phyloP scores from a whole-genome alignment of 441 rosid genomes.

The Aquilaria agallochum region DNA sequence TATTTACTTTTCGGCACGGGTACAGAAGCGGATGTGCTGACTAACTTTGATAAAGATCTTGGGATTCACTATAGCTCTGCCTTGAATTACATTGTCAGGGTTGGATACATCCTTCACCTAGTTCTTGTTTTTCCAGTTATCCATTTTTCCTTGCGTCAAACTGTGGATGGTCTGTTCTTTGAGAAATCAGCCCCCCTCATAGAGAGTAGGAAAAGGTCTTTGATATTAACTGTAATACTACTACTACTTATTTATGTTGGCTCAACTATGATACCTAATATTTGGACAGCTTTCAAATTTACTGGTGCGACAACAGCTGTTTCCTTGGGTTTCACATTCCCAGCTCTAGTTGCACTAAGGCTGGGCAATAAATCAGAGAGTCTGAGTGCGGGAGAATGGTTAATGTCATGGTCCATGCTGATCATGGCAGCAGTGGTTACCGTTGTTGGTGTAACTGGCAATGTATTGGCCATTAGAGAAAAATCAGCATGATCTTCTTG shows the following conservation, averaged over 20 bases:
- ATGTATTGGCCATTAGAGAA: conserved; percentile 58
- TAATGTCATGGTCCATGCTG: conserved; percentile 68
- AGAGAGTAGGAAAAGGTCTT: conserved; percentile 73
- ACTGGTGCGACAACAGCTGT: conserved; percentile 97
- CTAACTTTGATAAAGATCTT: conserved; percentile 78
- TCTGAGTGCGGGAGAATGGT: conserved; percentile 42
- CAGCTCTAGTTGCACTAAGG: conserved; percentile 70
- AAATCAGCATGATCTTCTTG: conserved; percentile 35
- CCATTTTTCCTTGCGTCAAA: conserved; percentile 84
- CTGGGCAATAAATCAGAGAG: conserved; percentile 41
- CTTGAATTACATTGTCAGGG: conserved; percentile 75
- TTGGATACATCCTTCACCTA: conserved; percentile 85
- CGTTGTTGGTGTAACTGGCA: conserved; percentile 67
- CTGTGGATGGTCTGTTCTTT: conserved; percentile 65
- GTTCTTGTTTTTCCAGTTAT: conserved; percentile 94
- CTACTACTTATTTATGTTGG: conserved; percentile 63
- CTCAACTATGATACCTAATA: conserved; percentile 89
- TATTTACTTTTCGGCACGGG: conserved; percentile 79
- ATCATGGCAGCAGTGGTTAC: conserved; percentile 66
- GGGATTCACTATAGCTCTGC: conserved; percentile 79
- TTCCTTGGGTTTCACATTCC: conserved; percentile 89
- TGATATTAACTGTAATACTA: conserved; percentile 58
- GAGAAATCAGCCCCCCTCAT: conserved; percentile 63
- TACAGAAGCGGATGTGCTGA: conserved; percentile 76
- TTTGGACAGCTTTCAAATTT: conserved; percentile 96